These are phyloP conservation scores for Aristolochia fimbriata DNA, from an alignment of 164 flowering plant species.

Conservation along the genomic window DNA sequence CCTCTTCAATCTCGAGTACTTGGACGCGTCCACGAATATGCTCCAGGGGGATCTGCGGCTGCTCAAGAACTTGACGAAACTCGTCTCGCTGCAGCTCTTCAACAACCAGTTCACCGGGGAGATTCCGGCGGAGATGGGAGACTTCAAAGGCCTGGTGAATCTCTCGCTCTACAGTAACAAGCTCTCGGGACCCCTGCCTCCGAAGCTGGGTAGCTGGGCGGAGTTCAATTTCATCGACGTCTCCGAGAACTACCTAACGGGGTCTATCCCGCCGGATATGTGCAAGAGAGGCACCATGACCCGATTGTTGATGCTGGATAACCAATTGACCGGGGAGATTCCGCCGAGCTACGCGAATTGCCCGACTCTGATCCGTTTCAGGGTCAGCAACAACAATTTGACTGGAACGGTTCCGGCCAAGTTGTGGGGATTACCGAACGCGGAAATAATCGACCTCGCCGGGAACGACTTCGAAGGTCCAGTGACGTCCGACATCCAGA, in stretches of 20 bases:
- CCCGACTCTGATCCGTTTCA: conserved; percentile 36
- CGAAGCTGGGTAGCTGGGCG: conserved; percentile 69
- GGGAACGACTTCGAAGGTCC: conserved; percentile 54
- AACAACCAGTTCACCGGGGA: conserved; percentile 40
- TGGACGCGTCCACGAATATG: conserved; percentile 42
- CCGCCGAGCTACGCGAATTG: conserved; percentile 66
- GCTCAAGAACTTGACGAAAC: neutral
- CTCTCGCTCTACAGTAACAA: conserved; percentile 60
- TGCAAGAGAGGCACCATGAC: conserved; percentile 68
- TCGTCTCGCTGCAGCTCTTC: conserved; percentile 31
- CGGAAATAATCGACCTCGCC: conserved; percentile 41
- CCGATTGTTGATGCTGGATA: conserved; percentile 6
- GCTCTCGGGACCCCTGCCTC: conserved; percentile 63
- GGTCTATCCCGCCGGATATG: conserved; percentile 89
- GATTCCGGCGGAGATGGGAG: conserved; percentile 52
- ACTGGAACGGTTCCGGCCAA: conserved; percentile 62
- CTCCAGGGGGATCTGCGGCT: conserved; percentile 30
- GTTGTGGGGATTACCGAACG: conserved; percentile 67
- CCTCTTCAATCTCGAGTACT: conserved; percentile 30
- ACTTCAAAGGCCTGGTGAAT: conserved; percentile 44
- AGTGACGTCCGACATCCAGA: conserved; percentile 38
- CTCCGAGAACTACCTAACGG: conserved; percentile 56
- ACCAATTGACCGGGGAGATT: conserved; percentile 60
- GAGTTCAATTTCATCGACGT: conserved; percentile 70
- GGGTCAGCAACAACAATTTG: conserved; percentile 63